Percentiles rank a stretch among this genome's conserved stretches.
phyloP scores from a whole-genome alignment of 1,139 yeast species.

The Yamadazyma siamensis region DNA sequence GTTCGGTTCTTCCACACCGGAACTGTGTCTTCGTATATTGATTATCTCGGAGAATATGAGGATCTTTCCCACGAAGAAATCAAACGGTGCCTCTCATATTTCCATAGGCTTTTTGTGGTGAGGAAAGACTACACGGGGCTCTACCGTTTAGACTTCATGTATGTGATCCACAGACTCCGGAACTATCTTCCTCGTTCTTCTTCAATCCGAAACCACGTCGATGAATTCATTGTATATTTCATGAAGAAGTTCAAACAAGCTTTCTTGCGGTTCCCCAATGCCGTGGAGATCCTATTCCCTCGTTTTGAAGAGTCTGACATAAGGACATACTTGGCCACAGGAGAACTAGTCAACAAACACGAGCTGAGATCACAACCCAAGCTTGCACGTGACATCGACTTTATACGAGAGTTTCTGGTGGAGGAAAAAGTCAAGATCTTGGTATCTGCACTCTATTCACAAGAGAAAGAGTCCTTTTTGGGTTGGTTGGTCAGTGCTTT shows the following conservation, averaged over 20 bases:
- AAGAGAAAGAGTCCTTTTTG: constrained; percentile 38
- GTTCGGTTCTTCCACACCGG: constrained; percentile 38
- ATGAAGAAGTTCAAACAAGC: constrained; percentile 58
- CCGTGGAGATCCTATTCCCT: constrained; percentile 68
- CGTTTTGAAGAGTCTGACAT: constrained; percentile 47
- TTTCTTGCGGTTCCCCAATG: constrained; percentile 52
- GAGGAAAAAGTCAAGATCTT: constrained; percentile 44
- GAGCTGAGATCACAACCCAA: constrained; percentile 18
- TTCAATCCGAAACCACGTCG: constrained; percentile 54
- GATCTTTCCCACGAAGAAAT: constrained; percentile 64
- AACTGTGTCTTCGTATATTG: constrained; percentile 51
- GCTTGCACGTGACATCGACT: constrained; percentile 37
- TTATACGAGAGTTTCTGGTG: constrained; percentile 27
- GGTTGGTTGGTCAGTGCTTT: constrained; percentile 44
- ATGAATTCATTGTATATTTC: constrained; percentile 63
- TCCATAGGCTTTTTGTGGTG: constrained; percentile 65
- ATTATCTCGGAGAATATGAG: constrained; percentile 49
- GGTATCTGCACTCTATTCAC: constrained; percentile 47
- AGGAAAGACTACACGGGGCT: constrained; percentile 60
- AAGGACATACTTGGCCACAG: constrained; percentile 42
- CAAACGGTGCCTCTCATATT: constrained; percentile 62
- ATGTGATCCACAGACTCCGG: constrained; percentile 29
- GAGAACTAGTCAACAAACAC: constrained; percentile 41
- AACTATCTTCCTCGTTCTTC: constrained; percentile 30
- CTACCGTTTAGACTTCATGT: constrained; percentile 73